Conservation (phyloP, 352 stramenopile genomes). For the Phytophthora podocarpi region DNA sequence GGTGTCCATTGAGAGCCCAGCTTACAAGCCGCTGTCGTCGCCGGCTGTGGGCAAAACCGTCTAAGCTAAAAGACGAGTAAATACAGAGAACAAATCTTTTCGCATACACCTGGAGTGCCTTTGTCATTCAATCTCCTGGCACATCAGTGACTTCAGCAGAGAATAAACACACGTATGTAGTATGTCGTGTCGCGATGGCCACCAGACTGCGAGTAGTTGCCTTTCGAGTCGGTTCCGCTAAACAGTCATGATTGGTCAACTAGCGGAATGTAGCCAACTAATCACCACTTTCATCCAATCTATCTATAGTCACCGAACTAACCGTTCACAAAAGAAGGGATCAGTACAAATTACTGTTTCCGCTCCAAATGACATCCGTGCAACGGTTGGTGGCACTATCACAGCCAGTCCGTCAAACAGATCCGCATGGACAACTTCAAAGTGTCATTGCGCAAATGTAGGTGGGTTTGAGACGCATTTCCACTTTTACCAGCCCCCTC, state of each 20-base stretch:
- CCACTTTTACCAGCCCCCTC: neutral
- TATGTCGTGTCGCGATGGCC: no score
- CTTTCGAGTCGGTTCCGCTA: no score
- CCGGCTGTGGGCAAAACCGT: neutral
- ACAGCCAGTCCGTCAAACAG: neutral
- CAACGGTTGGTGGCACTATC: conserved; percentile 12
- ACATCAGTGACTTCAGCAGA: no score
- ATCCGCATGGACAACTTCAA: no score
- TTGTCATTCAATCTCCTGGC: no score
- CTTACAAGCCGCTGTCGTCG: conserved; percentile 15
- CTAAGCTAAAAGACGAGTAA: no score
- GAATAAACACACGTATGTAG: no score
- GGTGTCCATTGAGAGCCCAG: conserved; percentile 6
- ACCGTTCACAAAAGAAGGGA: conserved; percentile 8
- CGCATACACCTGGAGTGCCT: no score
- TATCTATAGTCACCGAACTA: neutral
- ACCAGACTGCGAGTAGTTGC: no score
- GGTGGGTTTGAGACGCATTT: conserved; percentile 5
- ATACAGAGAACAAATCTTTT: no score
- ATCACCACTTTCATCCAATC: neutral
- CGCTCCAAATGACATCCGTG: conserved; percentile 5
- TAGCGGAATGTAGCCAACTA: conserved; percentile 19
- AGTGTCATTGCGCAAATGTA: conserved; percentile 2
- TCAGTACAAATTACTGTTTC: neutral
- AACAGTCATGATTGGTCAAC: conserved; percentile 7